A percentile compares a stretch with the other conserved stretches of the same genome.
phyloP scores from a whole-genome alignment of 768 basidiomycete genomes.

The Boletus rubropictus region DNA sequence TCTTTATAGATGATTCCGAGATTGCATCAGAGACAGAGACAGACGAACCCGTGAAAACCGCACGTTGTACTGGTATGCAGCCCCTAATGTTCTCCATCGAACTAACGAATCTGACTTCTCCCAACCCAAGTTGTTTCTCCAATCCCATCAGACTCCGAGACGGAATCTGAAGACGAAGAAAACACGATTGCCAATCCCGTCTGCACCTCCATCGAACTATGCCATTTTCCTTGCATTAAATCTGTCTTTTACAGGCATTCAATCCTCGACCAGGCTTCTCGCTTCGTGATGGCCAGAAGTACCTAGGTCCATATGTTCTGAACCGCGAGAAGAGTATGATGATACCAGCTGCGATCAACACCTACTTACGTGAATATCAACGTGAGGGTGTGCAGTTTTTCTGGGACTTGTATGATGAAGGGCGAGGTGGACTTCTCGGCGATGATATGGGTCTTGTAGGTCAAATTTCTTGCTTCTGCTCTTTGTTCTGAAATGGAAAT shows the following conservation, averaged over 20 bases:
- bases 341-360: conserved; percentile 71
- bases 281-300: conserved; percentile 38
- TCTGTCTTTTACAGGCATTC: conserved; percentile 28
- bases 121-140: conserved; percentile 1
- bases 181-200: conserved; percentile 28
- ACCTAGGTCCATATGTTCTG: conserved; percentile 45
- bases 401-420: conserved; percentile 61
- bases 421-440: conserved; percentile 76
- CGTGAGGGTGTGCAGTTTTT: conserved; percentile 82
- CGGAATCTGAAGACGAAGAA: conserved; percentile 42
- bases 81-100: conserved; percentile 11
- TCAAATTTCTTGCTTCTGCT: conserved; percentile 2
- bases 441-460: conserved; percentile 90
- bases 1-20: conserved; percentile 33
- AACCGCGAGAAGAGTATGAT: conserved; percentile 41
- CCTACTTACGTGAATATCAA: conserved; percentile 87
- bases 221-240: conserved; percentile 1
- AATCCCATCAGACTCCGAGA: conserved; percentile 30
- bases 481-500: not conserved
- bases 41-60: conserved; percentile 7
- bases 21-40: conserved; percentile 44
- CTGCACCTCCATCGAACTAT: conserved; percentile 9
- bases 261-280: conserved; percentile 52
- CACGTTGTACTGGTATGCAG: conserved; percentile 9
- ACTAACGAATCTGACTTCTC: not conserved